phyloP scores from a whole-genome alignment of 805 yeast genomes.

The Schwanniomyces polymorphus region DNA sequence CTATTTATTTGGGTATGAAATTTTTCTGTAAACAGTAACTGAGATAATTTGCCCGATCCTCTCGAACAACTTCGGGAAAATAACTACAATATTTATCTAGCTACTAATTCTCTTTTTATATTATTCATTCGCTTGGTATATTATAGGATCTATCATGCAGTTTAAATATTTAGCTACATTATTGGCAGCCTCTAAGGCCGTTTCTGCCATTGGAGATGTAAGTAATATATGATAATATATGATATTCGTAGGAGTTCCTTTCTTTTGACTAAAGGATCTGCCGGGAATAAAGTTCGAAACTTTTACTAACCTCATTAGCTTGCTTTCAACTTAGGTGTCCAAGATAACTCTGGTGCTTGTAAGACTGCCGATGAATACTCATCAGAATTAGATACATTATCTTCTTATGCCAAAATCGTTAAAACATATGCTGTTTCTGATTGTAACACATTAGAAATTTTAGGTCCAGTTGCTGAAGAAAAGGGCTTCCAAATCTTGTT shows the following conservation, averaged over 20 bases:
- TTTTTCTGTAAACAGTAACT: conserved; percentile 1
- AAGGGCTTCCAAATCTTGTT: conserved; percentile 75
- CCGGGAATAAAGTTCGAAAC: too few species aligned
- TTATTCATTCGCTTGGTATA: conserved; percentile 5
- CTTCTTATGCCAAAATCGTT: conserved; percentile 60
- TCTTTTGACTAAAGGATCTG: too few species aligned
- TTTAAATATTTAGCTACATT: conserved; percentile 43
- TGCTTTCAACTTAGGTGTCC: conserved; percentile 86
- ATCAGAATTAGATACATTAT: conserved; percentile 61
- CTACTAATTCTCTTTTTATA: background rate
- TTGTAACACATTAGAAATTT: conserved; percentile 81
- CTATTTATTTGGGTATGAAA: background rate
- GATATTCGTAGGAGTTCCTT: too few species aligned
- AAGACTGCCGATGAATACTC: conserved; percentile 71
- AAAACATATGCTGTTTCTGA: conserved; percentile 93
- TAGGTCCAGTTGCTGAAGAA: conserved; percentile 84
- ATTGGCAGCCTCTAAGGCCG: conserved; percentile 51
- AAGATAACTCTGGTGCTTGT: conserved; percentile 73
- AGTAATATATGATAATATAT: conserved; percentile 18
- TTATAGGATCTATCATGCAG: conserved; percentile 25
- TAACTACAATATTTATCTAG: background rate
- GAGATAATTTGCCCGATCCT: background rate
- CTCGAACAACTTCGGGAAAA: background rate
- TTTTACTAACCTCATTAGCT: conserved; percentile 34
- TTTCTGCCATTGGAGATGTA: conserved; percentile 58